Evolutionary conservation across 2,329 filamentous ascomycete genomes (phyloP).

Genomic region (Aspergillus chevalieri): DNA sequence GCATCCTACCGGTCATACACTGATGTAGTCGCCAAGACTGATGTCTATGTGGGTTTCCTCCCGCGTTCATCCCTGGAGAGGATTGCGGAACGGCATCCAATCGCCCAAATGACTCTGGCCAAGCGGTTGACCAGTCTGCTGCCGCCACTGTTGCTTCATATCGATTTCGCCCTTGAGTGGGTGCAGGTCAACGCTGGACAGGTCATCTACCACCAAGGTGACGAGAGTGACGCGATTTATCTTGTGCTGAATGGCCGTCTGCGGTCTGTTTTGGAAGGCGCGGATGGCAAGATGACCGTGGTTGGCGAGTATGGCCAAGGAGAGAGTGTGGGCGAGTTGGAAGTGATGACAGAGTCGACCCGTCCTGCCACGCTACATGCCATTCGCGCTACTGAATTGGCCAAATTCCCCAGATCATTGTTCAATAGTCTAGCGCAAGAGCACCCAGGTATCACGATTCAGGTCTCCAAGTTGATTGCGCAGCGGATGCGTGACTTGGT

Average conservation of each 20-base stretch:
- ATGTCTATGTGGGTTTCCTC: conserved; percentile 94
- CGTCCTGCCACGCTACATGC: conserved; percentile 90
- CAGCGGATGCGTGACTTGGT: conserved; percentile 86
- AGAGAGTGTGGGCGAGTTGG: conserved; percentile 93
- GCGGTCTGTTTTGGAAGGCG: conserved; percentile 73
- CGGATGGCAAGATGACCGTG: conserved; percentile 75
- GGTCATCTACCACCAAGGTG: conserved; percentile 85
- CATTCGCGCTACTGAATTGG: conserved; percentile 91
- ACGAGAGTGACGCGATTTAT: conserved; percentile 97
- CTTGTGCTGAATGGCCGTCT: conserved; percentile 92
- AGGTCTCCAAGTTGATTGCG: conserved; percentile 97
- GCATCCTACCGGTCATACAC: conserved; percentile 95
- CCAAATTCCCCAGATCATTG: conserved; percentile 88
- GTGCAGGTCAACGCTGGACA: conserved; percentile 93
- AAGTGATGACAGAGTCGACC: conserved; percentile 89
- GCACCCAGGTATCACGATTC: conserved; percentile 96
- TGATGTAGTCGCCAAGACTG: conserved; percentile 93
- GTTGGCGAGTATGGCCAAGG: conserved; percentile 93
- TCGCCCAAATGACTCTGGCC: conserved; percentile 89
- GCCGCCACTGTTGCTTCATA: conserved; percentile 84
- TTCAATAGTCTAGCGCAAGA: conserved; percentile 98
- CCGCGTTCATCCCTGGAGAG: conserved; percentile 79
- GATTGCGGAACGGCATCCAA: conserved; percentile 87
- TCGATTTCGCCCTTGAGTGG: conserved; percentile 98
- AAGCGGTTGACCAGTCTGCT: conserved; percentile 87